Conservation (phyloP, 345 rosid genomes). For the Camelina hispida region DNA sequence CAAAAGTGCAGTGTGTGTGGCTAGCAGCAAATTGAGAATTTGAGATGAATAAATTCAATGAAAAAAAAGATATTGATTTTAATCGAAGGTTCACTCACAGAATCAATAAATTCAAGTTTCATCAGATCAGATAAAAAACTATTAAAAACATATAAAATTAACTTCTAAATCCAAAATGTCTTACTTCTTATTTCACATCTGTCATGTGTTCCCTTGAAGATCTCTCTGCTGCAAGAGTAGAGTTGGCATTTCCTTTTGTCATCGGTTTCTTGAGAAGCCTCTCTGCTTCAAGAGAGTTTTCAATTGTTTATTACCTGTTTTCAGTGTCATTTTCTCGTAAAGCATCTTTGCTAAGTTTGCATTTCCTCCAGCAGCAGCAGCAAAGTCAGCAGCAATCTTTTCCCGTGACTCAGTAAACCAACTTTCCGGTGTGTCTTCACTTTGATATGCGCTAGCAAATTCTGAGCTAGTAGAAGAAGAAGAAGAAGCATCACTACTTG, state of each 20-base stretch:
- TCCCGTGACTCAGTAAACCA: slow-evolving; percentile 16
- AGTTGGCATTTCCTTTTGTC: neutral
- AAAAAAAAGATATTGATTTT: too few relatives aligned
- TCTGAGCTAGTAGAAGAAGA: slow-evolving; percentile 3
- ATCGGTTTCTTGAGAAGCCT: neutral
- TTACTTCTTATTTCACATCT: neutral
- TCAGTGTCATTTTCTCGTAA: slow-evolving; percentile 37
- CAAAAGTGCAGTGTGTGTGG: too few relatives aligned
- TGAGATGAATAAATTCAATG: too few relatives aligned
- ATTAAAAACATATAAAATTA: neutral
- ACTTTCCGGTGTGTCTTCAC: slow-evolving; percentile 40
- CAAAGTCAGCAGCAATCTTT: slow-evolving; percentile 12
- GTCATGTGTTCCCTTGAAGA: neutral
- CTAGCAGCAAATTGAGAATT: too few relatives aligned
- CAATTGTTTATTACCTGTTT: too few relatives aligned
- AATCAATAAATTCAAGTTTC: neutral
- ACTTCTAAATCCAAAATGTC: neutral
- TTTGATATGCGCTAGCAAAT: slow-evolving; percentile 28
- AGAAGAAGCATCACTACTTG: slow-evolving; percentile 3
- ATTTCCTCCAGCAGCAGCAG: slow-evolving; percentile 20
- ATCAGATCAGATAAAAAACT: neutral
- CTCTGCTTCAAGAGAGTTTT: too few relatives aligned
- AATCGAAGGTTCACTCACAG: neutral
- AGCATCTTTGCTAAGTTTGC: slow-evolving; percentile 37
- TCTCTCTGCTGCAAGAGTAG: neutral